Base-by-base conservation (phyloP, 768 basidiomycete genomes). In the Naganishia vaughanmartiniae region DNA sequence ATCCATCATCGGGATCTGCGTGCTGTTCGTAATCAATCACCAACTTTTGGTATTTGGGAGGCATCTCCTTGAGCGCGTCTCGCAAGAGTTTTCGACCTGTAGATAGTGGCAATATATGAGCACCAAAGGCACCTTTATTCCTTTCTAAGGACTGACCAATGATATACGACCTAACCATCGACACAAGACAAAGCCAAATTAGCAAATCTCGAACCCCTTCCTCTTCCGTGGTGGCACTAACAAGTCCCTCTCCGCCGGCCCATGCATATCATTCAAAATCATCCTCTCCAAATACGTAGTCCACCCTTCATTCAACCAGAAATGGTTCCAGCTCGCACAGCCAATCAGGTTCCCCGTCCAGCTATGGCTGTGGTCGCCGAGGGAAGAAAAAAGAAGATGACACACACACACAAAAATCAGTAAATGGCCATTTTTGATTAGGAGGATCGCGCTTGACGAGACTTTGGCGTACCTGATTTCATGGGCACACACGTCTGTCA, bases 221-320 rank as follows among this genome's bases (percentile, higher is more conserved):
- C 30, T 28, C 17, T 56, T 30, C 36, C 15, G 42, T 55, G 4
- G 30, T 11, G 14, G 11, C 11, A 73, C 77, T 72, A 42, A 79
- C 76, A 97, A 90, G 21, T 87, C 91, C 53, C 93, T 88, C 60
- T 89, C 87, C 1, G 88, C 87, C 21, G 90, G 87, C 0, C 89
- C 86, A 77, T 91, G 87, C 3, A 93, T 83, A 54, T 84, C 82
- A 73, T 88, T 85, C 57, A 87, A 87, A 54, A 95, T 83, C 10
- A 95, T 81, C 19, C 93, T 88, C 78, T 98, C 94, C 34, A 91
- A 88, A 77, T 93, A 97, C 0, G 91, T 93, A 36, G 94, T 96
- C 89, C 91, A 94, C 31, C 92, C 81, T 83, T 93, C 80, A 72
- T 81, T 81, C 1, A 82, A 72, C 83, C 82, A 83, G 77, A 84